These are phyloP conservation scores for Blastocystis sp. DNA, from an alignment of 352 stramenopile genomes.

Conservation along the genomic window DNA sequence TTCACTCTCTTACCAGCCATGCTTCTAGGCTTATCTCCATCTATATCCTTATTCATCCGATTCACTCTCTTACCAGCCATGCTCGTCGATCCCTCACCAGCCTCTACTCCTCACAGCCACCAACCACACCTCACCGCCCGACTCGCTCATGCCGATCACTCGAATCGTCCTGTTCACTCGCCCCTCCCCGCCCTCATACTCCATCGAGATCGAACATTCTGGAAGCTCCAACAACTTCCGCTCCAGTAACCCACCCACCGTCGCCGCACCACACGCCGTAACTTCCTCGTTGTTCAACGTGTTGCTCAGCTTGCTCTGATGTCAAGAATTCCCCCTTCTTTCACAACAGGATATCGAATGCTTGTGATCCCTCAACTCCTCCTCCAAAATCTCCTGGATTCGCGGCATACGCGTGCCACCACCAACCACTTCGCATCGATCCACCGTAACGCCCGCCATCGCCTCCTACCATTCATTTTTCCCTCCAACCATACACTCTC, in stretches of 20 bases:
- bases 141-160: neutral
- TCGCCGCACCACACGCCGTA: neutral
- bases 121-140: neutral
- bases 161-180: neutral
- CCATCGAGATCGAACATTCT: neutral
- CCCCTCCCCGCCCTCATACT: neutral
- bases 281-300: neutral
- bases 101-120: neutral
- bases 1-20: too few species aligned
- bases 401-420: neutral
- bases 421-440: conserved; percentile 3
- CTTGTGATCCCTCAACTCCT: neutral
- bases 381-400: neutral
- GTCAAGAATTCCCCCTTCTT: neutral
- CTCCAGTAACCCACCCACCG: too few species aligned
- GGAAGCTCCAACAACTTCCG: too few species aligned
- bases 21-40: too few species aligned
- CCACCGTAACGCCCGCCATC: neutral
- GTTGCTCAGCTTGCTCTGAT: neutral
- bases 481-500: neutral
- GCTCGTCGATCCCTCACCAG: neutral
- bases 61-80: neutral
- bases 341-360: conserved; percentile 3
- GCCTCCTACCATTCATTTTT: neutral
- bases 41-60: neutral